Percentiles rank a stretch among this genome's conserved stretches.
These are phyloP conservation scores for Tetrahymena thermophila DNA, from an alignment of 73 alveolate species.

Conservation along the genomic window DNA sequence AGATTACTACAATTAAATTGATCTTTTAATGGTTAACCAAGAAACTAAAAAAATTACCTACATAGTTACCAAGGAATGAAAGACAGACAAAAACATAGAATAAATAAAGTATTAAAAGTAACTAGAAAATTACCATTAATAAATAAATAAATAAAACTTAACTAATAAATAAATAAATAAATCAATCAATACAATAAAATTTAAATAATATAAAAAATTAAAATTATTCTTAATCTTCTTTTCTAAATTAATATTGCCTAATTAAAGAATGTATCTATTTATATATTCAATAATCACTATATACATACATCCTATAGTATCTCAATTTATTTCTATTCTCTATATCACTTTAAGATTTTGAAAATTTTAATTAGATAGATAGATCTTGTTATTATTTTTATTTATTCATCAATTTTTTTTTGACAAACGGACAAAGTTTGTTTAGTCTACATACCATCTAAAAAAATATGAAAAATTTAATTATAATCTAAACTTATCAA, in stretches of 20 bases:
- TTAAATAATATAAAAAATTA: neutral
- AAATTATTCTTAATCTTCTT: neutral
- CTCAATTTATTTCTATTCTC: neutral
- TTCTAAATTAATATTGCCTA: neutral
- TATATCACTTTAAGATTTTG: neutral
- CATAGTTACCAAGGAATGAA: neutral
- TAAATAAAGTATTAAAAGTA: neutral
- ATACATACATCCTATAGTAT: neutral
- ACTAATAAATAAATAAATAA: neutral
- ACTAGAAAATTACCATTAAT: neutral
- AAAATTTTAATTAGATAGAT: too few species aligned
- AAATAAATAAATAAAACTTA: too few species aligned
- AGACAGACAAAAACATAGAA: neutral
- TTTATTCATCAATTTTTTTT: neutral
- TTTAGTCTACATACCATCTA: too few species aligned
- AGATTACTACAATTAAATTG: neutral
- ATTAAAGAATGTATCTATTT: neutral
- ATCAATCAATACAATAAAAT: too few species aligned
- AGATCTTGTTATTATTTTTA: neutral
- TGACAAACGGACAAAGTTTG: too few species aligned
- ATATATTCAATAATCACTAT: neutral
- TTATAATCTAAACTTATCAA: too few species aligned
- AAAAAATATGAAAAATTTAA: too few species aligned
- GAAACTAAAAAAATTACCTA: neutral
- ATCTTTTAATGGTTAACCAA: neutral